phyloP scores from a whole-genome alignment of 2,329 filamentous ascomycete genomes.

The Sphaerulina musiva region DNA sequence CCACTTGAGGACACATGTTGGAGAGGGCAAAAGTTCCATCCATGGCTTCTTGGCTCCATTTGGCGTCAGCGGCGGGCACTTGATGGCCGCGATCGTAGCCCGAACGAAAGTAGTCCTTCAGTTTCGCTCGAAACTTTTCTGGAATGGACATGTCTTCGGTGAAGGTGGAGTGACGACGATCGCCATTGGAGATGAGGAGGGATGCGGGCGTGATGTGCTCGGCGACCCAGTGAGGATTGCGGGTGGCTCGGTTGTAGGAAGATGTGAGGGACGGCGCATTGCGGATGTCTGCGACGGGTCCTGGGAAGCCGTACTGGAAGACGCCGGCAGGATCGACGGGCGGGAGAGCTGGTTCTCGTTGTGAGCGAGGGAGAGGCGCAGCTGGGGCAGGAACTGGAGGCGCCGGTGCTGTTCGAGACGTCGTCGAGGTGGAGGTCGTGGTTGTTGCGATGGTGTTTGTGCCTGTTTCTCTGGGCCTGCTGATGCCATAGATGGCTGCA shows the following conservation, averaged over 20 bases:
- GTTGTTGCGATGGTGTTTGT: constrained; percentile 30
- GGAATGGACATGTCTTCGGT: constrained; percentile 75
- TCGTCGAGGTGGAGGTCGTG: constrained; percentile 31
- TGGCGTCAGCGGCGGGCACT: constrained; percentile 90
- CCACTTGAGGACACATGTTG: constrained; percentile 98
- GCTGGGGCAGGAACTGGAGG: constrained; percentile 25
- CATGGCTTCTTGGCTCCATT: constrained; percentile 93
- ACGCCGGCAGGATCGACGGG: constrained; percentile 47
- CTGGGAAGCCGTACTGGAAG: constrained; percentile 69
- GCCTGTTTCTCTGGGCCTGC: constrained; percentile 26
- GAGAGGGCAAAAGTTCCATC: constrained; percentile 86
- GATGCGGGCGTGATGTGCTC: constrained; percentile 94
- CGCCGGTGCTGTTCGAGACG: constrained; percentile 24
- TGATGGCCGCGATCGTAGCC: constrained; percentile 97
- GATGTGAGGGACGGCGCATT: constrained; percentile 71
- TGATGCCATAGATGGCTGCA: constrained; percentile 40
- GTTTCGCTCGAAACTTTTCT: constrained; percentile 75
- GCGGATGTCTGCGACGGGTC: constrained; percentile 77
- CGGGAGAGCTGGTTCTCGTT: constrained; percentile 21
- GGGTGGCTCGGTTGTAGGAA: constrained; percentile 79
- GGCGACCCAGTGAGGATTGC: constrained; percentile 85
- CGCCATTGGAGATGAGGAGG: constrained; percentile 64
- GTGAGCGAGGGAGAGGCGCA: constrained; percentile 24
- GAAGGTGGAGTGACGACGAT: constrained; percentile 78
- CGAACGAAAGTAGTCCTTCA: constrained; percentile 90